Conservation (phyloP, 352 stramenopile genomes). For the Phytophthora brassicae region DNA sequence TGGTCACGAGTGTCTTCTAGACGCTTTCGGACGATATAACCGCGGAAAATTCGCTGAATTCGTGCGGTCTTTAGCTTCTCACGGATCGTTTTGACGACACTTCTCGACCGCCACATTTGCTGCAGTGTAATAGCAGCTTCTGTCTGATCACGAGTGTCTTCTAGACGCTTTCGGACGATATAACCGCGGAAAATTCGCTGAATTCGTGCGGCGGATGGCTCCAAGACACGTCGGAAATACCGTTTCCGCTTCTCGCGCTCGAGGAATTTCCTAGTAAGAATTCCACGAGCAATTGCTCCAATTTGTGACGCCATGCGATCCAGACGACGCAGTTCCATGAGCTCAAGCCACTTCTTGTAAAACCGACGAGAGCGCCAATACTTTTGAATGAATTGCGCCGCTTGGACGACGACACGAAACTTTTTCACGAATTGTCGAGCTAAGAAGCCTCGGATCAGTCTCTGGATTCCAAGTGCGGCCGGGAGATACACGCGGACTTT, state of each 20-base stretch:
- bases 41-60: slow-evolving; percentile 77
- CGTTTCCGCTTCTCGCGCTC: slow-evolving; percentile 46
- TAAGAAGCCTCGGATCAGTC: slow-evolving; percentile 55
- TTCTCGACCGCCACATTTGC: slow-evolving; percentile 68
- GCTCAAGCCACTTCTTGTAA: slow-evolving; percentile 49
- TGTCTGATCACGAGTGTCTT: slow-evolving; percentile 53
- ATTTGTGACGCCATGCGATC: slow-evolving; percentile 70
- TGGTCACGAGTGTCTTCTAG: slow-evolving; percentile 58
- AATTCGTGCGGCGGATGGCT: slow-evolving; percentile 51
- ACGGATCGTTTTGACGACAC: slow-evolving; percentile 45
- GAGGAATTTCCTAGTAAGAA: slow-evolving; percentile 61
- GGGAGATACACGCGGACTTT: slow-evolving; percentile 46
- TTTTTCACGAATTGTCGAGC: slow-evolving; percentile 38
- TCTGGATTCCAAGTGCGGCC: slow-evolving; percentile 53
- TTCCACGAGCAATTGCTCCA: slow-evolving; percentile 57
- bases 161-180: slow-evolving; percentile 49
- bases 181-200: slow-evolving; percentile 77
- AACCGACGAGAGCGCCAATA: slow-evolving; percentile 52
- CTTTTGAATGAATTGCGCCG: slow-evolving; percentile 48
- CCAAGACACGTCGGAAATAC: slow-evolving; percentile 44
- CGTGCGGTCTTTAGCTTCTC: slow-evolving; percentile 29
- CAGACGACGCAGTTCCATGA: slow-evolving; percentile 45
- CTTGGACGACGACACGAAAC: slow-evolving; percentile 33
- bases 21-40: slow-evolving; percentile 52
- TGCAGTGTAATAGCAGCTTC: slow-evolving; percentile 77